phyloP scores from a whole-genome alignment of 2,329 filamentous ascomycete genomes.

The Ramularia endophylla region DNA sequence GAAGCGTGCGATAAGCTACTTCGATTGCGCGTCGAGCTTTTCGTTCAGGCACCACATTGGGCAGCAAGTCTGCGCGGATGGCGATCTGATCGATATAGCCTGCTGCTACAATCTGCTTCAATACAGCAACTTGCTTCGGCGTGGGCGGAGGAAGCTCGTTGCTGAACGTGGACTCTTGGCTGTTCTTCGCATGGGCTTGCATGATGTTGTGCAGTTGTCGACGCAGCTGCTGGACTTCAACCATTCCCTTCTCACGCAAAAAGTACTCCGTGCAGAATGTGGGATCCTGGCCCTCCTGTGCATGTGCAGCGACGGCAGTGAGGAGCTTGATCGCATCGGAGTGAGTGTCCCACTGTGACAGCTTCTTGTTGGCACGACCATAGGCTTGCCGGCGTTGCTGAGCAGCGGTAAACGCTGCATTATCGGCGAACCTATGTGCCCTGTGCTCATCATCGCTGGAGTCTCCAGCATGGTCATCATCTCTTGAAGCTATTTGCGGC shows the following conservation, averaged over 20 bases:
- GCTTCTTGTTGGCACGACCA: slow-evolving; percentile 69
- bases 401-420: slow-evolving; percentile 54
- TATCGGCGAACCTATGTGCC: slow-evolving; percentile 48
- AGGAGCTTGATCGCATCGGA: slow-evolving; percentile 88
- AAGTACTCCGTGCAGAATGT: slow-evolving; percentile 76
- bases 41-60: slow-evolving; percentile 51
- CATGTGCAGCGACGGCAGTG: slow-evolving; percentile 81
- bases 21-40: slow-evolving; percentile 84
- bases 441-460: slow-evolving; percentile 29
- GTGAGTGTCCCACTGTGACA: slow-evolving; percentile 73
- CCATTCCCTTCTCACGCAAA: slow-evolving; percentile 78
- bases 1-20: slow-evolving; percentile 82
- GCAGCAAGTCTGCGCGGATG: slow-evolving; percentile 77
- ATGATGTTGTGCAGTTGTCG: slow-evolving; percentile 78
- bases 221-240: slow-evolving; percentile 78
- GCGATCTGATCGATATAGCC: slow-evolving; percentile 95
- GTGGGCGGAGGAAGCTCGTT: slow-evolving; percentile 51
- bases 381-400: slow-evolving; percentile 59
- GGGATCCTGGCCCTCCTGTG: slow-evolving; percentile 43
- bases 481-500: slow-evolving; percentile 56
- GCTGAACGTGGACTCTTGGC: slow-evolving; percentile 22
- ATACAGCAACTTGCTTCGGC: slow-evolving; percentile 61
- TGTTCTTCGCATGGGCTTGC: slow-evolving; percentile 34
- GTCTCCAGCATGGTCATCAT: slow-evolving; percentile 32
- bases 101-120: slow-evolving; percentile 87